These are phyloP conservation scores for Candida glucosophila DNA, from an alignment of 1,139 yeast genomes.

Conservation along the genomic window DNA sequence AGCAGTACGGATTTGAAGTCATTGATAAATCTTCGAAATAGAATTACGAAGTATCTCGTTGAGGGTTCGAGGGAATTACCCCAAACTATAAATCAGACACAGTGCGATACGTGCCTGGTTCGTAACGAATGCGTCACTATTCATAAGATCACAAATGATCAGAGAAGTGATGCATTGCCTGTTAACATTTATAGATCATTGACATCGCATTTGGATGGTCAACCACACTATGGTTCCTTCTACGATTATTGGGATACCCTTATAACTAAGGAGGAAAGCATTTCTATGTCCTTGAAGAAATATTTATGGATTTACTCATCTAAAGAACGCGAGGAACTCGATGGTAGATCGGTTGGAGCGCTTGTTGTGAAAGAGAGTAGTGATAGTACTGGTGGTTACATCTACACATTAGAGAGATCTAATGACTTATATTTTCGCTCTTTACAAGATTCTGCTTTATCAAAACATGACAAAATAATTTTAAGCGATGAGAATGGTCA, in stretches of 20 bases:
- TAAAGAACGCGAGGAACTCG: constrained; percentile 46
- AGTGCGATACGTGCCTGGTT: constrained; percentile 64
- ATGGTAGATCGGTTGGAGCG: constrained; percentile 57
- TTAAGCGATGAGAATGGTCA: constrained; percentile 79
- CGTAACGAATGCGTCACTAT: constrained; percentile 61
- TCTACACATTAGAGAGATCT: constrained; percentile 42
- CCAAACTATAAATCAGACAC: constrained; percentile 41
- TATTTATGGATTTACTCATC: constrained; percentile 67
- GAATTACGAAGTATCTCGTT: constrained; percentile 51
- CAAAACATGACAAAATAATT: constrained; percentile 48
- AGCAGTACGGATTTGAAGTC: constrained; percentile 49
- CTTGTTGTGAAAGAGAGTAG: constrained; percentile 26
- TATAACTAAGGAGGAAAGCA: constrained; percentile 67
- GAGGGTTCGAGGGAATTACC: constrained; percentile 51
- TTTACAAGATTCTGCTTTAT: constrained; percentile 35
- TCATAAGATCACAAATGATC: constrained; percentile 53
- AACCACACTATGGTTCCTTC: constrained; percentile 38
- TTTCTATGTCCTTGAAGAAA: constrained; percentile 42
- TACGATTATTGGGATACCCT: constrained; percentile 67
- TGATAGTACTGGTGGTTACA: constrained; percentile 18
- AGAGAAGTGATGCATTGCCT: constrained; percentile 42
- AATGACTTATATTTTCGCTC: constrained; percentile 5
- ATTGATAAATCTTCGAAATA: constrained; percentile 61
- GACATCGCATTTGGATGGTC: constrained; percentile 42
- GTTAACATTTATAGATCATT: constrained; percentile 35